Evolutionary conservation across 495 filamentous ascomycete genomes (phyloP), one percentile per base, ranked within the genome.

Genomic region (Neurospora sp.): DNA sequence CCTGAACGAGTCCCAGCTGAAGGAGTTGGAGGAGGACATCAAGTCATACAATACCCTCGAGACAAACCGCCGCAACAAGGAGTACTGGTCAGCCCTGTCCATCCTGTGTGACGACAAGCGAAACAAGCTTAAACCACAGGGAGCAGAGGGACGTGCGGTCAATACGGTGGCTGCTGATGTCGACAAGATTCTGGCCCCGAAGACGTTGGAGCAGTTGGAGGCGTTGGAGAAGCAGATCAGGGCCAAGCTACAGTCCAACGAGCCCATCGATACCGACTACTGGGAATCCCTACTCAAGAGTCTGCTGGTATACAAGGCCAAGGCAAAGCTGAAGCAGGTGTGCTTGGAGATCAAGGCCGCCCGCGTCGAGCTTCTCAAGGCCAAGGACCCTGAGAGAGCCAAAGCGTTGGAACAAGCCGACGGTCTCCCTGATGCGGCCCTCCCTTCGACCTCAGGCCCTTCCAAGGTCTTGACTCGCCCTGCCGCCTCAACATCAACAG

Each of bases 201-300:
- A 99, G 81, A 87, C 89, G n/a, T 90, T 92, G 48, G 90, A 94
- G 78, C 93, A 98, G 76, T 86, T 99, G 7, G 89, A 94, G 79
- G 86, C 85, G 27, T 84, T 99, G 37, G 96, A 98, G 82, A 87
- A 84, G 70, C 94, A 97, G 80, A 94, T 99, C 75, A 88, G 87
- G 74, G 83, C 83, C 9, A 99, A 98, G 81, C 80, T 99, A 45
- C 86, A 90, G 53, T 96, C 93, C 14, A 90, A 97, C 74, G 94
- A 98, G 79, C 91, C 92, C 10, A 94, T 98, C 77, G 96, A 99
- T 83, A 93, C 91, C 4, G 96, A 99, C 79, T 99, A 98, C 80
- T 99, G 96, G 96, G 94, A 97, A 75, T 92, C 96, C 76, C 86
- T 99, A 3, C 85, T 98, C 68, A 89, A 90, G 74, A 97, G 91